Base-by-base conservation (phyloP, 768 basidiomycete genomes). In the Rossbeevera mucosa region DNA sequence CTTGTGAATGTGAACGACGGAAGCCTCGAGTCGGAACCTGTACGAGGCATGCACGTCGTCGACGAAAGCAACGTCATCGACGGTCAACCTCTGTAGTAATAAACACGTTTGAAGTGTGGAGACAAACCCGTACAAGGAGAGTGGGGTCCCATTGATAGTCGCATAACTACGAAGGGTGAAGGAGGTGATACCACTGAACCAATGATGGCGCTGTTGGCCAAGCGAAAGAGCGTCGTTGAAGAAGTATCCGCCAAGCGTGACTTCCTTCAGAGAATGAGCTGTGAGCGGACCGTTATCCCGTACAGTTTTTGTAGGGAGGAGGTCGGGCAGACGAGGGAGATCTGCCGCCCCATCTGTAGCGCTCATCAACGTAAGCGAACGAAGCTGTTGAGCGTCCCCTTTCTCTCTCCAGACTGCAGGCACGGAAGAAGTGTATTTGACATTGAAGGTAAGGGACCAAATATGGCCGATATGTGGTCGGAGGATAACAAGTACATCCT, bases 391-490 rank as follows among this genome's bases (percentile, higher is more conserved):
- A 18, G 44, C 44, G 31, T 54, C 44, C 13, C 45, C 40, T 48
- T 36, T 13, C 30, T 55, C 40, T 46, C 53, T 55, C 54, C 54
- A 50, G 5, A 56, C n/a, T 5, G n/a, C 30, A 6, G 54, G 31
- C 1, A 55, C 25, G 2, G 44, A 55, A 18, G 53, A 48, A 16
- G 21, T 48, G 25, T 55, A 16, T 22, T 9, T 42, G 24, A 48
- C 30, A 7, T 38, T 22, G 45, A 55, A 47, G 7, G 31, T 28
- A 5, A 55, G 53, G n/a, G 53, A 55, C 47, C 33, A 30, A 6
- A 18, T 49, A 5, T 44, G 53, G 42, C 22, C 25, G 20, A 47
- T 42, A 5, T 33, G 43, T 45, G 53, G 20, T 26, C 22, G 24
- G 18, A 56, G 24, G 24, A 56, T 16, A 20, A 26, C 36, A 22